These are phyloP conservation scores for Scheffersomyces lignosus DNA, from an alignment of 805 yeast genomes.

Conservation along the genomic window DNA sequence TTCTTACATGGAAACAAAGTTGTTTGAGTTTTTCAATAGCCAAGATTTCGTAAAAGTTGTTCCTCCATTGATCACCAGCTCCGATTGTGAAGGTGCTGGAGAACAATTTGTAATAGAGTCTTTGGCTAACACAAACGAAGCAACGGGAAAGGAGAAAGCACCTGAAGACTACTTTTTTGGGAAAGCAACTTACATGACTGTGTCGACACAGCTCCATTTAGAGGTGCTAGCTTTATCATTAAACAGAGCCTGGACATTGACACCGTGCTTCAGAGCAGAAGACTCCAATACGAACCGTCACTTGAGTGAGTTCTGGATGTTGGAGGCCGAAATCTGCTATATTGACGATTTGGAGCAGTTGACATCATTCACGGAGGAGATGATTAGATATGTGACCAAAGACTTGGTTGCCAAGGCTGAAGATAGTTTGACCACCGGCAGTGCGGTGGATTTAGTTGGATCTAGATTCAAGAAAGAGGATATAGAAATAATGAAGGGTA, in stretches of 20 bases:
- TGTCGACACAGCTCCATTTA: constrained; percentile 87
- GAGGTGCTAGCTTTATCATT: constrained; percentile 78
- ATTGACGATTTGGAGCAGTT: constrained; percentile 57
- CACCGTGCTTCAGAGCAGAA: constrained; percentile 96
- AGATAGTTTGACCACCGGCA: constrained; percentile 15
- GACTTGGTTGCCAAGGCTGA: constrained; percentile 16
- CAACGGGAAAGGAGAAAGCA: constrained; percentile 19
- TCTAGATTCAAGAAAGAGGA: constrained; percentile 42
- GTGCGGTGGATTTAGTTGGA: constrained; percentile 29
- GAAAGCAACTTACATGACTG: constrained; percentile 71
- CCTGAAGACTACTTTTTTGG: constrained; percentile 55
- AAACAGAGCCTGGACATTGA: constrained; percentile 79
- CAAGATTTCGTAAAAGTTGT: constrained; percentile 66
- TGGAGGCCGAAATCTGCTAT: constrained; percentile 87
- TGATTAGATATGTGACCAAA: constrained; percentile 55
- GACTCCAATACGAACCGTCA: constrained; percentile 88
- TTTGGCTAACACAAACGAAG: constrained; percentile 2
- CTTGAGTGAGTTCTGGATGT: constrained; percentile 95
- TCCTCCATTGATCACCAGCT: constrained; percentile 84
- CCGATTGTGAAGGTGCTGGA: constrained; percentile 98
- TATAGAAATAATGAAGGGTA: constrained; percentile 32
- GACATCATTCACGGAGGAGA: constrained; percentile 63
- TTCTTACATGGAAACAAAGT: constrained; percentile 57
- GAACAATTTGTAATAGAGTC: constrained; percentile 70
- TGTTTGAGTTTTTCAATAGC: constrained; percentile 54